Conservation (phyloP, 495 filamentous ascomycete genomes). For the Terfezia claveryi region DNA sequence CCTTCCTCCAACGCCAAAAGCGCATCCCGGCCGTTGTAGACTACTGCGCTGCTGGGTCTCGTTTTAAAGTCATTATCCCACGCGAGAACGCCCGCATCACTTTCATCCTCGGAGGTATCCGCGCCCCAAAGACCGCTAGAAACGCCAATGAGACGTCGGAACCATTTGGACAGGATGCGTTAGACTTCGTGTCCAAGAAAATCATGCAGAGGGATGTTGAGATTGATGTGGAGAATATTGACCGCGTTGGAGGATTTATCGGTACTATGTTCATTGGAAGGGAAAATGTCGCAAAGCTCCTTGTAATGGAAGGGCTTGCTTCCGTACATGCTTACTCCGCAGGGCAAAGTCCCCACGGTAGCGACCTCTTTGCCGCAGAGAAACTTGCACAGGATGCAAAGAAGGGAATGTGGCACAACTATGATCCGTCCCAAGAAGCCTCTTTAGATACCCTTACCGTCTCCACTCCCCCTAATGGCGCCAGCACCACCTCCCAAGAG, state of each 20-base stretch:
- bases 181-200: conserved; percentile 67
- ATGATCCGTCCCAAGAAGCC: conserved; percentile 50
- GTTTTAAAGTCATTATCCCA: conserved; percentile 82
- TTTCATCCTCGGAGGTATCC: conserved; percentile 82
- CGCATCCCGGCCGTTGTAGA: conserved; percentile 89
- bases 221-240: conserved; percentile 82
- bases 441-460: conserved; percentile 29
- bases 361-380: conserved; percentile 72
- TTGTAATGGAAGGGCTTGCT: conserved; percentile 85
- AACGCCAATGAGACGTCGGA: conserved; percentile 62
- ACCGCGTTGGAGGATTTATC: conserved; percentile 95
- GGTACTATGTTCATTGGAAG: conserved; percentile 84
- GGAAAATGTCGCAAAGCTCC: conserved; percentile 83
- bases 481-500: conserved; percentile 18
- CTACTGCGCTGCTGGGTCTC: conserved; percentile 85
- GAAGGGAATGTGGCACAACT: conserved; percentile 83
- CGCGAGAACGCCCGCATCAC: conserved; percentile 88
- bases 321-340: conserved; percentile 85
- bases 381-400: conserved; percentile 63
- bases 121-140: conserved; percentile 71
- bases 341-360: conserved; percentile 76
- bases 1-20: conserved; percentile 66
- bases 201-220: conserved; percentile 91
- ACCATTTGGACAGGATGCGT: conserved; percentile 85
- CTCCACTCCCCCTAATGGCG: conserved; percentile 22